phyloP scores from a whole-genome alignment of 2,329 filamentous ascomycete genomes.

The Teratosphaeria gauchensis region DNA sequence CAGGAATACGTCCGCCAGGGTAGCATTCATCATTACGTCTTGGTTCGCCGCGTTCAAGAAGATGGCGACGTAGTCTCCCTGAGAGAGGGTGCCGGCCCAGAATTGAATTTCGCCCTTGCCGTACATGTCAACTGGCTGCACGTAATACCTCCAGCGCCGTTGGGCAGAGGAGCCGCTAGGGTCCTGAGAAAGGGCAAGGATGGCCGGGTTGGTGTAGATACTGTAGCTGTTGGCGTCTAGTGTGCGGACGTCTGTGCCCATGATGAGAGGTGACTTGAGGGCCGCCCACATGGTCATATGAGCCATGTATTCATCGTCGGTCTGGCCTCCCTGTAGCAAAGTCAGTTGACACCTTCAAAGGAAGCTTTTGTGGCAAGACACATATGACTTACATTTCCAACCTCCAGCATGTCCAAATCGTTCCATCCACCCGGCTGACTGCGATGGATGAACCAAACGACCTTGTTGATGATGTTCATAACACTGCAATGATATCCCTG shows the following conservation, averaged over 20 bases:
- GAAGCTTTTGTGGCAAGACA: background rate
- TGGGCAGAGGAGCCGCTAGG: constrained; percentile 32
- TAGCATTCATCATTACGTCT: constrained; percentile 38
- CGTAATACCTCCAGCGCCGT: constrained; percentile 37
- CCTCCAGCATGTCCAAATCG: constrained; percentile 41
- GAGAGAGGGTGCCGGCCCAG: constrained; percentile 40
- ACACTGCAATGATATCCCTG: constrained; percentile 41
- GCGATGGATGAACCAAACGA: constrained; percentile 32
- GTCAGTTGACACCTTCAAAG: background rate
- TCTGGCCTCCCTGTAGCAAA: constrained; percentile 14
- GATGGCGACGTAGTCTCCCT: constrained; percentile 40
- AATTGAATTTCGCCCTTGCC: constrained; percentile 40
- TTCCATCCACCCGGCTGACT: constrained; percentile 38
- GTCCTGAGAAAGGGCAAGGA: constrained; percentile 43
- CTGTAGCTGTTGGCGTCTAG: constrained; percentile 34
- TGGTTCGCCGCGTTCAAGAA: constrained; percentile 42
- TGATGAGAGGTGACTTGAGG: constrained; percentile 39
- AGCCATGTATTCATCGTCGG: constrained; percentile 34
- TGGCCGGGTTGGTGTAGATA: constrained; percentile 40
- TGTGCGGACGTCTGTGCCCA: constrained; percentile 36
- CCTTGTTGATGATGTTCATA: constrained; percentile 43
- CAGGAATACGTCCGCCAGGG: constrained; percentile 44
- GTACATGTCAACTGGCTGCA: constrained; percentile 32
- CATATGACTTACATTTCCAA: constrained; percentile 29
- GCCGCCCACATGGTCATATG: constrained; percentile 43